Evolutionary conservation across 441 rosid genomes (phyloP), one percentile per base, ranked within the genome.

Genomic region (Gossypium gossypioides): DNA sequence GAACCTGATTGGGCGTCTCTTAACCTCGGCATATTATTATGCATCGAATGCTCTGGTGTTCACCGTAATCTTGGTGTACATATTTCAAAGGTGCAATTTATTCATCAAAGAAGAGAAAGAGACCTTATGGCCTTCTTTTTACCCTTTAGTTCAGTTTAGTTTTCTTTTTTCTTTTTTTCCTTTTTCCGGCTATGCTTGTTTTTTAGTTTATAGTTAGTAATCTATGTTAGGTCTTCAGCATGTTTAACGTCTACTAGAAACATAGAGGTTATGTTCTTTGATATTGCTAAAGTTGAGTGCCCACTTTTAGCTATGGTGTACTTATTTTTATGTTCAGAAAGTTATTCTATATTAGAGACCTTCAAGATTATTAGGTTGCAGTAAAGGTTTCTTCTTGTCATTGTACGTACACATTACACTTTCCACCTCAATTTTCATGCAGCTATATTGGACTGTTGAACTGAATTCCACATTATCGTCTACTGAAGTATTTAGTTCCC

Each of bases 41-140:
- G 98, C 83, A 93, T 91, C 69, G 93, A 91, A 74, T 93, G 97
- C 84, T 93, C 97, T 64, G 97, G 98, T 69, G 91, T 88, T 75
- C 98, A 91, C 74, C 88, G 97, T 59, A 93, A 93, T 84, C 96
- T 93, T 37, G 98, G 97, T 9, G 98, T 93, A 77, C 98, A 90
- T 82, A 83, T 91, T 69, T 93, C 98, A 62, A 93, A 93, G 97
- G 98, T 91, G 78, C 77, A 74, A 9, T 57, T 55, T 75, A 52
- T 56, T 78, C 57, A 64, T 50, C 37, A 64, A 4, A 16, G 58
- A 67, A 48, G 37, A 67, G 22, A 67, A 25, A 48, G 8, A 8
- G 58, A 27, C 7, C 9, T 16, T 68, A 10, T 51, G 72, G 46
- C 46, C 27, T 42, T 5, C 22, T 24, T 16, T 40, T 63, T 18